phyloP scores from a whole-genome alignment of 176 grass and related monocot genomes.

The Thalia dealbata region DNA sequence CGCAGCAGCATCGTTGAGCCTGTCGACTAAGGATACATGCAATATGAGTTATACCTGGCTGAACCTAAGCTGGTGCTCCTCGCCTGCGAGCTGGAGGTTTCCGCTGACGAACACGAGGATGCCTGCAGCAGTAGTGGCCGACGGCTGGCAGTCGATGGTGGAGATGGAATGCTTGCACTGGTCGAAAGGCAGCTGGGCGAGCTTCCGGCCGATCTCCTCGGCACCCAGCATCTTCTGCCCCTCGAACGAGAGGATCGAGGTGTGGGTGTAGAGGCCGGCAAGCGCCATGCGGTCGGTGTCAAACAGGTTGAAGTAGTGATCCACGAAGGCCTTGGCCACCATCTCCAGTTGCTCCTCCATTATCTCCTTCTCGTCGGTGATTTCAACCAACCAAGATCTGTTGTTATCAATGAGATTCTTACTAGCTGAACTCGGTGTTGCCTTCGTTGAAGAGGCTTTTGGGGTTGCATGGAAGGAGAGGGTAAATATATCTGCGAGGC shows the following conservation, averaged over 20 bases:
- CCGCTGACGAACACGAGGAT: constrained; percentile 73
- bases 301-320: constrained; percentile 68
- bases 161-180: constrained; percentile 46
- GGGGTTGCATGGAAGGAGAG: neutral
- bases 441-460: neutral
- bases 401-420: too few species aligned
- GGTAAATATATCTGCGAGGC: neutral
- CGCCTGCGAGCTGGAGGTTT: constrained; percentile 55
- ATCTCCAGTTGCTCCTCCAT: constrained; percentile 27
- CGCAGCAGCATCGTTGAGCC: too few species aligned
- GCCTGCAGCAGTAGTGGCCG: constrained; percentile 33
- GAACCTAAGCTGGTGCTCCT: constrained; percentile 76
- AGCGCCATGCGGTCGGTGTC: constrained; percentile 47
- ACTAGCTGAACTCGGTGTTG: too few species aligned
- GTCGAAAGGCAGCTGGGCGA: constrained; percentile 50
- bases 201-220: constrained; percentile 42
- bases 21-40: too few species aligned
- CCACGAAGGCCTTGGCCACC: constrained; percentile 67
- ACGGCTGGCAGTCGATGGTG: constrained; percentile 69
- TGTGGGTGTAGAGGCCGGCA: constrained; percentile 37
- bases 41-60: constrained; percentile 36
- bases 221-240: constrained; percentile 39
- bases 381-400: too few species aligned
- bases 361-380: neutral
- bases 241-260: constrained; percentile 76